Evolutionary conservation across 2,329 filamentous ascomycete species (phyloP), one percentile per base, ranked within the genome.

Genomic region (Rhynchosporium secalis): DNA sequence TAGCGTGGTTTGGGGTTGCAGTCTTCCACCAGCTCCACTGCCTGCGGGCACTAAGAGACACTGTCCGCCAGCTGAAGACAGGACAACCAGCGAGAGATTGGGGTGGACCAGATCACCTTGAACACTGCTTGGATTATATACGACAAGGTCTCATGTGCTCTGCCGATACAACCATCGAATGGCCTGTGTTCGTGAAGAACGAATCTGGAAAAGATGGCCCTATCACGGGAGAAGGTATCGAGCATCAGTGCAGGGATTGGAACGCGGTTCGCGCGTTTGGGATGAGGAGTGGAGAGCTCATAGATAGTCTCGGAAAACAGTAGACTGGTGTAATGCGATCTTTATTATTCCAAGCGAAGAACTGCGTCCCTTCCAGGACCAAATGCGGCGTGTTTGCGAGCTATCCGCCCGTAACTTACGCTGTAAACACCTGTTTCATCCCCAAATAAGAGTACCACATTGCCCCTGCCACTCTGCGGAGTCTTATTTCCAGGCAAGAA

Each of bases 1-100:
- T 57, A 5, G 55, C 55, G 43, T 57, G 40, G 55, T 57, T 46
- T 57, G 40, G 15, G 33, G 43, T 57, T 45, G 48, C 56, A 33
- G 43, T 58, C 12, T 58, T 58, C 15, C 56, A 58, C 38, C 56
- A 58, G 31, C 43, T 58, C 41, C 56, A 58, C 47, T 58, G 56
- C 26, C 43, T 58, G 20, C 31, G 29, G 15, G 56, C 43, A 46
- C 29, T 58, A 3, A 26, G 56, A 15, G 55, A 57, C 31, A 57
- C 55, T n/a, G 15, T 47, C 13, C 56, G 56, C n/a, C 13, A 43
- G 36, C 29, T 58, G 29, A 12, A 58, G 15, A 47, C 41, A 13
- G 43, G 47, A 15, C 43, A 47, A 13, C 56, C 43, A 33, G 43
- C 56, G 43, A 58, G 56, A 29, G 36, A 31, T 3, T 58, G 43